phyloP scores from a whole-genome alignment of 257 asterid species.

The Scutellaria baicalensis region DNA sequence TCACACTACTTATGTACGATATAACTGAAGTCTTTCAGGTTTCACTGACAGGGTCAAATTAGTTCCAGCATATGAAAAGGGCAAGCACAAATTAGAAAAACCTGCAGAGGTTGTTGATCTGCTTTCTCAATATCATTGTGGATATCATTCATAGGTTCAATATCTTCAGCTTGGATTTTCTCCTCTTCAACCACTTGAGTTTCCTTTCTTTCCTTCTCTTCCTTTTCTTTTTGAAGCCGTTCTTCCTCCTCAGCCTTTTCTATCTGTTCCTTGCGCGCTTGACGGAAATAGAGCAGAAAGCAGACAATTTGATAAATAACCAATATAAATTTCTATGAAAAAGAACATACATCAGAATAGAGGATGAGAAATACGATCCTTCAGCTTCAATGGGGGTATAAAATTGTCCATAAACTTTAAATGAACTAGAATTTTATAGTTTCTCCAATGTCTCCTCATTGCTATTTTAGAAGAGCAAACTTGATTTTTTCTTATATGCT shows the following conservation, averaged over 20 bases:
- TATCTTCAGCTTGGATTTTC: constrained; percentile 37
- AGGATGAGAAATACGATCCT: not conserved
- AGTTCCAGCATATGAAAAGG: not conserved
- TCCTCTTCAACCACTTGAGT: constrained; percentile 44
- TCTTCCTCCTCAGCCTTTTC: constrained; percentile 93
- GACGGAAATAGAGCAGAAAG: constrained; percentile 14
- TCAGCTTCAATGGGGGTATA: not conserved
- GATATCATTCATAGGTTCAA: constrained; percentile 32
- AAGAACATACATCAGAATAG: constrained; percentile 1
- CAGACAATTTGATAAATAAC: constrained; percentile 11
- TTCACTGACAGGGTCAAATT: constrained; percentile 9
- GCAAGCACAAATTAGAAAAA: constrained; percentile 19
- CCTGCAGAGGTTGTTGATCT: constrained; percentile 53
- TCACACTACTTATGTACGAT: not conserved
- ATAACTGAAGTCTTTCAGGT: constrained; percentile 1
- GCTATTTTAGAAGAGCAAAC: not conserved
- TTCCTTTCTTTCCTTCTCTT: constrained; percentile 60
- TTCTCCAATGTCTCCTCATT: not conserved
- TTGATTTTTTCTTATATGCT: not conserved
- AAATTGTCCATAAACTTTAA: not conserved
- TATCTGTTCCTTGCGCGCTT: constrained; percentile 82
- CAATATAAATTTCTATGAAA: not conserved
- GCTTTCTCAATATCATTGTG: constrained; percentile 35
- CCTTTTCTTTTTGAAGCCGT: constrained; percentile 73
- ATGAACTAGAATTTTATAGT: not conserved